These are phyloP conservation scores for Debaryomycetaceae sp. DNA, from an alignment of 1,139 yeast species.

Conservation along the genomic window DNA sequence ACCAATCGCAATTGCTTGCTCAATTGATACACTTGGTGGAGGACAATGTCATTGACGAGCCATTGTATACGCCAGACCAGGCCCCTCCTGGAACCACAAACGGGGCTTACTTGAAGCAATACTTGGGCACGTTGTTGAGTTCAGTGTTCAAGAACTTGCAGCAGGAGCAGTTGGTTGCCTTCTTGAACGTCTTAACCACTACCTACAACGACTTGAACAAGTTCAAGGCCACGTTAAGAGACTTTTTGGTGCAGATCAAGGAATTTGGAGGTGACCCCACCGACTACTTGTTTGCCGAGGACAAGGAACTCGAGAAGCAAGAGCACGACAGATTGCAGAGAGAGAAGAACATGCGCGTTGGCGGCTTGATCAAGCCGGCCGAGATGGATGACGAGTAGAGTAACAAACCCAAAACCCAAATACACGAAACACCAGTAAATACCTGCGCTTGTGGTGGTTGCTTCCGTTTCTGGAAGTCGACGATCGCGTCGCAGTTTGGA, in stretches of 20 bases:
- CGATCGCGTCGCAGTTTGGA: constrained; percentile 1
- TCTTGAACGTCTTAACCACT: constrained; percentile 70
- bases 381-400: constrained; percentile 69
- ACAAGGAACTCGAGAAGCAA: constrained; percentile 70
- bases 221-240: constrained; percentile 86
- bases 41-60: constrained; percentile 65
- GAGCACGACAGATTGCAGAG: constrained; percentile 69
- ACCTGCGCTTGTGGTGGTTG: too few relatives aligned
- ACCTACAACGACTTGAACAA: constrained; percentile 70
- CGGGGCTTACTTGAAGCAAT: constrained; percentile 72
- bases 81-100: constrained; percentile 86
- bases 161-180: constrained; percentile 73
- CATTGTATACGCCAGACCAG: constrained; percentile 68
- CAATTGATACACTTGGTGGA: constrained; percentile 82
- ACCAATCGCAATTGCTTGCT: constrained; percentile 81
- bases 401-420: not conserved
- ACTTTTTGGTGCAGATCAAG: constrained; percentile 92
- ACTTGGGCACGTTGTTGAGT: constrained; percentile 73
- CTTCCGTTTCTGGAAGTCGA: not conserved
- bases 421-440: not conserved
- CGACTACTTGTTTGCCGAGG: constrained; percentile 93
- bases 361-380: constrained; percentile 94
- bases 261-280: constrained; percentile 93
- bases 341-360: constrained; percentile 81
- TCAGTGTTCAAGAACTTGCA: constrained; percentile 90